Evolutionary conservation across 495 filamentous ascomycete genomes (phyloP).

Genomic region (Podospora conica): DNA sequence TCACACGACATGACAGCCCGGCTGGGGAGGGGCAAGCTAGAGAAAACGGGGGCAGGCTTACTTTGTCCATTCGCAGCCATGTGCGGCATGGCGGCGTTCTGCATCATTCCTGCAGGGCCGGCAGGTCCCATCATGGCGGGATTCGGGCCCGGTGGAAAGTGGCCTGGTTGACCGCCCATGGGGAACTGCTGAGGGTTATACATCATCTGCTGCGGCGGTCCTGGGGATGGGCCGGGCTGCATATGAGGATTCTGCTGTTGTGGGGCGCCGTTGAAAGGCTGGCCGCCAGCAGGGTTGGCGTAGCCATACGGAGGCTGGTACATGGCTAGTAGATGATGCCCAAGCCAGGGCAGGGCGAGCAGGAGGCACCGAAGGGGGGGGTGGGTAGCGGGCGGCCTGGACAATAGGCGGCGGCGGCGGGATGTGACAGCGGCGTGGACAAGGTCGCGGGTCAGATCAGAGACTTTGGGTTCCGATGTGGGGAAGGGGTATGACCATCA

Average conservation of each 20-base stretch:
- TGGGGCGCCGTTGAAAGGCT: slow-evolving; percentile 44
- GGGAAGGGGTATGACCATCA: slow-evolving; percentile 29
- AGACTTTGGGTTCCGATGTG: slow-evolving; percentile 31
- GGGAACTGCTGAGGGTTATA: slow-evolving; percentile 43
- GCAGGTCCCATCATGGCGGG: slow-evolving; percentile 42
- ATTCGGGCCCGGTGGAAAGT: slow-evolving; percentile 38
- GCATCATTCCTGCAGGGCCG: slow-evolving; percentile 49
- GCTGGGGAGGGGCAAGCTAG: slow-evolving; percentile 5
- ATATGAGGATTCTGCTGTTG: slow-evolving; percentile 41
- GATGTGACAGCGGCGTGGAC: slow-evolving; percentile 23
- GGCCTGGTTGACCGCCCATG: slow-evolving; percentile 38
- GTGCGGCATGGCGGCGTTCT: slow-evolving; percentile 47
- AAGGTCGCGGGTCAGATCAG: slow-evolving; percentile 26
- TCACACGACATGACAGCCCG: slow-evolving; percentile 2
- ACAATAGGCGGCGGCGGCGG: slow-evolving; percentile 15
- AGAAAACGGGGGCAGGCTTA: slow-evolving; percentile 29
- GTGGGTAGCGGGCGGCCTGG: slow-evolving; percentile 3
- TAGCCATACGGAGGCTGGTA: slow-evolving; percentile 46
- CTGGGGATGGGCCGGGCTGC: slow-evolving; percentile 41
- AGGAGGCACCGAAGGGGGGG: slow-evolving; percentile 9
- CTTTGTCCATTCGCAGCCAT: slow-evolving; percentile 47
- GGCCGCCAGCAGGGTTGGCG: slow-evolving; percentile 40
- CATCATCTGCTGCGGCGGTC: slow-evolving; percentile 44
- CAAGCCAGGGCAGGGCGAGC: slow-evolving; percentile 20
- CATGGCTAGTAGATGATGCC: slow-evolving; percentile 36